Percentiles rank a stretch among this genome's conserved stretches.
phyloP scores from a whole-genome alignment of 495 filamentous ascomycete genomes.

The Penicillium maclennaniae region DNA sequence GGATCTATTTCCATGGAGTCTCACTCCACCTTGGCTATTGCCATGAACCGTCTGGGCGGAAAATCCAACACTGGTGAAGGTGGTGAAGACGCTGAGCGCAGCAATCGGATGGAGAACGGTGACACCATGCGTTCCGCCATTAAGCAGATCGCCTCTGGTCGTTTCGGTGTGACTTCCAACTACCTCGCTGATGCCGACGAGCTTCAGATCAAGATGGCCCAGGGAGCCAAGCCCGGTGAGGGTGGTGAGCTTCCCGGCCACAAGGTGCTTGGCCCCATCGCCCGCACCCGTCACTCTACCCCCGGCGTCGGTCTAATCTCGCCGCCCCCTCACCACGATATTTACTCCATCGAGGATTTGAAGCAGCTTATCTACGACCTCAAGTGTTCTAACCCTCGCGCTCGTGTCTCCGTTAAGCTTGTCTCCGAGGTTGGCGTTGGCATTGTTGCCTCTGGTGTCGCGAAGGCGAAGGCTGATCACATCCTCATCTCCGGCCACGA shows the following conservation, averaged over 20 bases:
- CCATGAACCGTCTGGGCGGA: slow-evolving; percentile 96
- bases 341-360: slow-evolving; percentile 98
- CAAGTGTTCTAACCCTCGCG: slow-evolving; percentile 93
- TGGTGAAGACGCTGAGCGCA: slow-evolving; percentile 94
- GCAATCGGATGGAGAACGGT: slow-evolving; percentile 80
- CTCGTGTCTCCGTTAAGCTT: slow-evolving; percentile 96
- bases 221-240: slow-evolving; percentile 98
- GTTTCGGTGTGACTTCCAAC: slow-evolving; percentile 96
- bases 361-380: slow-evolving; percentile 99
- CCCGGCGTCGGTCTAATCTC: slow-evolving; percentile 97
- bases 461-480: slow-evolving; percentile 97
- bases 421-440: slow-evolving; percentile 98
- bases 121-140: slow-evolving; percentile 99
- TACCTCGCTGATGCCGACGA: slow-evolving; percentile 99
- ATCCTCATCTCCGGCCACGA: slow-evolving; percentile 98
- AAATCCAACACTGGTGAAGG: slow-evolving; percentile 99
- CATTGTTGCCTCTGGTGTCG: slow-evolving; percentile 97
- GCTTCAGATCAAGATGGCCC: slow-evolving; percentile 99
- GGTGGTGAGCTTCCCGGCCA: slow-evolving; percentile 97
- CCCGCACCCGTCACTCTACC: slow-evolving; percentile 95
- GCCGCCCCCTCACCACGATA: slow-evolving; percentile 98
- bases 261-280: slow-evolving; percentile 97
- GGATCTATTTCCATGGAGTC: slow-evolving; percentile 99
- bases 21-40: slow-evolving; percentile 93
- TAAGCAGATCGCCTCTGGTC: slow-evolving; percentile 97